A percentile compares a stretch with the other conserved stretches of the same genome.
These are phyloP conservation scores for Fistulinella staudtii DNA, from an alignment of 1,284 basidiomycete genomes.

Conservation along the genomic window DNA sequence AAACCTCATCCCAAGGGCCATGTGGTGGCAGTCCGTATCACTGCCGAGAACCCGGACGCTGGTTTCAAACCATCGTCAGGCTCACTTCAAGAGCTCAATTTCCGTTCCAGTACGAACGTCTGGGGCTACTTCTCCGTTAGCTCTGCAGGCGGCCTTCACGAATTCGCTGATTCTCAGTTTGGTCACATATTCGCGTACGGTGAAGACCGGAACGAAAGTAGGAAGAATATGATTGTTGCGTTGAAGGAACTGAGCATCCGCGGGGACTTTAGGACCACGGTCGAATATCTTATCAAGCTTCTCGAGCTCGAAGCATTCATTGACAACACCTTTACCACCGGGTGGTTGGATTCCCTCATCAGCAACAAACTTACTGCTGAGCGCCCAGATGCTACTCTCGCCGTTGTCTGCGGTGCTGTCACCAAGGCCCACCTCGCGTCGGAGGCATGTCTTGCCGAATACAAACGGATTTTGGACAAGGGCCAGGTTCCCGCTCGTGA, in stretches of 20 bases:
- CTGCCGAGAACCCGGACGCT: slow-evolving; percentile 98
- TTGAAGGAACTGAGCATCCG: slow-evolving; percentile 98
- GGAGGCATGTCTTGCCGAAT: slow-evolving; percentile 88
- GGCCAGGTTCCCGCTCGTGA: slow-evolving; percentile 96
- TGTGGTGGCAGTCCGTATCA: slow-evolving; percentile 98
- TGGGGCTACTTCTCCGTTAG: slow-evolving; percentile 99
- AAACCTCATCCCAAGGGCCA: slow-evolving; percentile 98
- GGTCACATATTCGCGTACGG: slow-evolving; percentile 99
- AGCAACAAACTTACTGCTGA: slow-evolving; percentile 96
- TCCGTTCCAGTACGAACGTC: slow-evolving; percentile 97
- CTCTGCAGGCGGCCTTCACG: slow-evolving; percentile 94
- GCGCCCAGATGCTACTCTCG: slow-evolving; percentile 87
- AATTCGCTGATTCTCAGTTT: slow-evolving; percentile 98
- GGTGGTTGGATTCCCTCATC: slow-evolving; percentile 98
- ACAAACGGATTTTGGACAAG: slow-evolving; percentile 95
- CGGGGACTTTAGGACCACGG: slow-evolving; percentile 98
- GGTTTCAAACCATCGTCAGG: slow-evolving; percentile 99
- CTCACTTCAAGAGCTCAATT: slow-evolving; percentile 96
- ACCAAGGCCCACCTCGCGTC: slow-evolving; percentile 91
- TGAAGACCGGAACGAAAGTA: slow-evolving; percentile 89
- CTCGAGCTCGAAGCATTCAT: slow-evolving; percentile 96
- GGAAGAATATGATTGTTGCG: slow-evolving; percentile 99
- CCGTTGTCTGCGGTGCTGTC: slow-evolving; percentile 96
- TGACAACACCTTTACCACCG: slow-evolving; percentile 97
- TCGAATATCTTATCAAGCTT: slow-evolving; percentile 98